Evolutionary conservation across 1,284 basidiomycete species (phyloP), one percentile per base, ranked within the genome.

Genomic region (Neonothopanus nambi): DNA sequence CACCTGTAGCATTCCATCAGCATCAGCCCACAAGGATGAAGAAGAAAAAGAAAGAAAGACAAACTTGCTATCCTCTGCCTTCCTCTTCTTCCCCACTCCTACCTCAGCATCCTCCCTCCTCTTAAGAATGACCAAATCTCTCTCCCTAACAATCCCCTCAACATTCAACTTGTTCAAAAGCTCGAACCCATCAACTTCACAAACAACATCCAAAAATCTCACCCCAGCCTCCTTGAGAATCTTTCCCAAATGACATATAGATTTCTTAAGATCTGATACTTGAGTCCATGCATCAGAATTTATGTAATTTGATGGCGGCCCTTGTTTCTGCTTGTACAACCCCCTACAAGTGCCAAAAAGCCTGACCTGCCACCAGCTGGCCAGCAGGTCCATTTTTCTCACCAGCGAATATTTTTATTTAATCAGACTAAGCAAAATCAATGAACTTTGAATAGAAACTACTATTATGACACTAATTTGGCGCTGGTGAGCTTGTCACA

Each of bases 101-200:
- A 15, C 8, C 42, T 40, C 17, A 11, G 23, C 37, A 23, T 44
- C 23, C 33, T 17, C 42, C 23, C n/a, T 39, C 21, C 30, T 44
- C 23, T 45, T 48, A 2, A 46, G 12, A 28, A 48, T 21, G 30
- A 59, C 17, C 21, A 59, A 21, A 28, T 59, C 57, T 2, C 55
- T 52, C 26, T 59, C 57, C 45, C 44, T 43, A 4, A 59, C 17
- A 8, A 56, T 23, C 15, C 49, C 52, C 13, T 45, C 48, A 13
- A 56, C 45, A 7, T 28, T 5, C 28, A 54, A 45, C 35, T 57
- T 52, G 26, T 59, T 52, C 26, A 59, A 46, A 6, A 59, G 46
- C 48, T 59, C 57, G 39, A 59, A 59, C 7, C 52, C 55, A 33
- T 56, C 55, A 1, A 59, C 33, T 18, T 55, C 57, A n/a, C 54